Base-by-base conservation (phyloP, 2,329 filamentous ascomycete genomes). In the Nigrospora oryzae region DNA sequence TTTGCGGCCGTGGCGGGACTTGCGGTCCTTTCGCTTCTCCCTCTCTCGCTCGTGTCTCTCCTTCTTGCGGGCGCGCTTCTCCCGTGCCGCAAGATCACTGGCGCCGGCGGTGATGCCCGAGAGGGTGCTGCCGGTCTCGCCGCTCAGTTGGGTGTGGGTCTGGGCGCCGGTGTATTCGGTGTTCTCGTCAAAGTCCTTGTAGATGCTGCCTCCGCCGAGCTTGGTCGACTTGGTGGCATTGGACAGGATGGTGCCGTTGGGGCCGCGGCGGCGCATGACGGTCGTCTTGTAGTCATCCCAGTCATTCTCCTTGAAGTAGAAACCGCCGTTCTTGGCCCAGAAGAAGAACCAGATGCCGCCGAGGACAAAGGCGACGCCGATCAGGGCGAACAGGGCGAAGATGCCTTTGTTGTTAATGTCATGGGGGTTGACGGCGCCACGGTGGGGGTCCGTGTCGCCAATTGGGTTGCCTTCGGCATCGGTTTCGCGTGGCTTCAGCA, bases 271-370 rank as follows among this genome's bases (percentile, higher is more conserved):
- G 36, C 93, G 79, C 38, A 98, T 68, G 2, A 98, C 93, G 0
- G 91, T 96, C 1, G 86, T 84, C 64, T 97, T 97, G 79, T 98
- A 98, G 59, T 98, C 93, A 6, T 97, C 91, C 91, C 93, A 98
- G 66, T 98, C 93, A 33, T 80, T 74, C 51, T 94, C 71, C 39
- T 77, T 77, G 74, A 89, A 97, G 51, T 86, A 71, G 70, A 97
- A 96, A 13, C 93, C 93, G 49, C 93, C 93, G 56, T 97, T 95
- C 68, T 86, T 91, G 46, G 91, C 91, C 86, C 88, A 94, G 75
- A 95, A 95, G 77, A 98, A 97, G 76, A 98, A 96, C 90, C 93
- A 98, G 59, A 97, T 89, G 19, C 75, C 79, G 0, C 73, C 77
- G 4, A 86, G 47, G 19, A 93, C 85, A 60, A 97, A 85, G 31